Base-by-base conservation (phyloP, 2,329 filamentous ascomycete species). In the Orbilia brochopaga region DNA sequence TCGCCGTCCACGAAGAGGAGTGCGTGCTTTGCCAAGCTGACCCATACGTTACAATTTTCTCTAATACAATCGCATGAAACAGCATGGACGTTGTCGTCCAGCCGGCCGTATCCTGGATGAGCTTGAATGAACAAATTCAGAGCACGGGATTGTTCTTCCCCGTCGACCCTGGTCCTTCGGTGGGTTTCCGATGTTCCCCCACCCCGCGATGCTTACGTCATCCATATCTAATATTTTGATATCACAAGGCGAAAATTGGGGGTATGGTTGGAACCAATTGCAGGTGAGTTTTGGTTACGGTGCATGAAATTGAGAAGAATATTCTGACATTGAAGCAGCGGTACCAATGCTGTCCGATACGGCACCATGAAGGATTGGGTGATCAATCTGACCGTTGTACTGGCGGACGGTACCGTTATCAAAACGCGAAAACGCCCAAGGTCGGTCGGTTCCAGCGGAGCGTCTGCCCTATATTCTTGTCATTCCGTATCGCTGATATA, bases 281-380 rank as follows among this genome's bases (percentile, higher is more conserved):
- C 77, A 75, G 74, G 74, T 75, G 61, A n/a, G 67, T 44, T 8
- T 30, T 15, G 19, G 51, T 52, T 27, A 21, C 21, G 35, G 6
- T 54, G 46, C 37, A 30, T 50, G 17, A 17, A 51, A 15, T 2
- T 54, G 32, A n/a, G 5, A 19, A 44, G 27, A 35, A 53, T 35
- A 23, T 42, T 32, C 40, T 54, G 30, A 63, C 10, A 61, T 57
- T 86, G 8, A 84, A 54, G 19, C 81, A 86, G 83, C 77, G 92
- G 92, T 69, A 96, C 92, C 13, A 96, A 96, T 79, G 88, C 92
- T 15, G 96, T 95, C 81, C 85, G 92, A 66, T 96, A 96, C 79
- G 92, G 92, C 73, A 96, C 92, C 1, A 96, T 96, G 91, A 88
- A 90, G 74, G 92, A 96, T 78, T 96, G 92, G 92, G 92, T 96